A percentile compares a stretch with the other conserved stretches of the same genome.
Evolutionary conservation across 257 asterid species (phyloP).

Genomic region (Solanum neorickii): DNA sequence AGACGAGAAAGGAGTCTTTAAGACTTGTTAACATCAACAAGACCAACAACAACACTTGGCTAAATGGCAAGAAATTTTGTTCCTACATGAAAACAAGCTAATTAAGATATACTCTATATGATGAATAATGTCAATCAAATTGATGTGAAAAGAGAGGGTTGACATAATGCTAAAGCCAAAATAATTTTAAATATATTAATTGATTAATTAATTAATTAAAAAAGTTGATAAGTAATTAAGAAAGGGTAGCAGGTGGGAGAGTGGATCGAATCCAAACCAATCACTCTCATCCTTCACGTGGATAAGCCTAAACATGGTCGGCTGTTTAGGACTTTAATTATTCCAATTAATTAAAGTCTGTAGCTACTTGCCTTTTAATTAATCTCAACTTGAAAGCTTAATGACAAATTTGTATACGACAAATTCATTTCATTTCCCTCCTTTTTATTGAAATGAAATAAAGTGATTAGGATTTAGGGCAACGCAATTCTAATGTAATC

Average conservation of each 20-base stretch:
- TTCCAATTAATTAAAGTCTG: not conserved
- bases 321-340: slow-evolving; percentile 20
- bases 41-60: not conserved
- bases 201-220: not conserved
- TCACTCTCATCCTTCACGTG: slow-evolving; percentile 27
- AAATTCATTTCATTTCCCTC: not conserved
- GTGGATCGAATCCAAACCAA: slow-evolving; percentile 12
- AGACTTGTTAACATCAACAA: not conserved
- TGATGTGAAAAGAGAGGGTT: slow-evolving; percentile 11
- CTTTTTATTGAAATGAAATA: not conserved
- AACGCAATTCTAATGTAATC: not conserved
- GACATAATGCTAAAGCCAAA: slow-evolving; percentile 12
- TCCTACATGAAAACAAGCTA: not conserved
- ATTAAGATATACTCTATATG: not conserved
- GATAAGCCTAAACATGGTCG: slow-evolving; percentile 23
- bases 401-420: not conserved
- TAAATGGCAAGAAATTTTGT: not conserved
- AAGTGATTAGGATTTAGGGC: not conserved
- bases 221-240: not conserved
- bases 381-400: slow-evolving; percentile 3
- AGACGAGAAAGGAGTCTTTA: too few relatives aligned
- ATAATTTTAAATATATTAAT: not conserved
- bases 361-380: slow-evolving; percentile 12
- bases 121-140: not conserved
- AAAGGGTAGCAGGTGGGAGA: not conserved